These are phyloP conservation scores for Hemerocallis citrina DNA, from an alignment of 106 monocot genomes.

Conservation along the genomic window DNA sequence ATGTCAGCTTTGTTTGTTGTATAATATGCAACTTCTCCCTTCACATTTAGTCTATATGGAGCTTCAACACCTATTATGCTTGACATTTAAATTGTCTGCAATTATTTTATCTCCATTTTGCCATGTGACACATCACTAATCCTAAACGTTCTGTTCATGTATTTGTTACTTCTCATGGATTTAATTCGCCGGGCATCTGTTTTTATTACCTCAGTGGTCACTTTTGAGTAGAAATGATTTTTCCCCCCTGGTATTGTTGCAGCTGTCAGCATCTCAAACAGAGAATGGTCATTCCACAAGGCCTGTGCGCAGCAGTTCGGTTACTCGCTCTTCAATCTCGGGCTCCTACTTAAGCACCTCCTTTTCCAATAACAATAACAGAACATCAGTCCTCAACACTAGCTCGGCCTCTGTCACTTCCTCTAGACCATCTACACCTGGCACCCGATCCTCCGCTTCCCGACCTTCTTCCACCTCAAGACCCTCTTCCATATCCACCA, in stretches of 20 bases:
- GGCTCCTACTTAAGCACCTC: constrained; percentile 15
- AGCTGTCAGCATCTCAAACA: constrained; percentile 38
- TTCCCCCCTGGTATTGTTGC: neutral
- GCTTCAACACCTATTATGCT: too few relatives aligned
- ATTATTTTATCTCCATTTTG: too few relatives aligned
- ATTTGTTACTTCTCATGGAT: neutral
- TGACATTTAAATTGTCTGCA: too few relatives aligned
- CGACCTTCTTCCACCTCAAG: constrained; percentile 19
- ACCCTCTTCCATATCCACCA: constrained; percentile 45
- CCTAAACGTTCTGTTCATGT: neutral
- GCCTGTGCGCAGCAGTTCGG: constrained; percentile 55
- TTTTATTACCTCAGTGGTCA: neutral
- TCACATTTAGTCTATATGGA: too few relatives aligned
- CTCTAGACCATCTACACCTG: constrained; percentile 73
- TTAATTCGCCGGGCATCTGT: neutral
- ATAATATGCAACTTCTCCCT: too few relatives aligned
- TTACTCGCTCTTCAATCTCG: constrained; percentile 43
- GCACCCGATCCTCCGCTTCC: constrained; percentile 25
- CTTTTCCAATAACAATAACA: constrained; percentile 33
- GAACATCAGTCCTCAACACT: constrained; percentile 49
- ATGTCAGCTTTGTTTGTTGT: too few relatives aligned
- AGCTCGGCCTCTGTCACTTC: constrained; percentile 61
- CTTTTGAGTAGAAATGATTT: neutral
- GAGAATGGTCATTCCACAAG: constrained; percentile 32
- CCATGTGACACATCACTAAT: too few relatives aligned